Conservation (phyloP, 805 yeast genomes). For the Candida tammaniensis region DNA sequence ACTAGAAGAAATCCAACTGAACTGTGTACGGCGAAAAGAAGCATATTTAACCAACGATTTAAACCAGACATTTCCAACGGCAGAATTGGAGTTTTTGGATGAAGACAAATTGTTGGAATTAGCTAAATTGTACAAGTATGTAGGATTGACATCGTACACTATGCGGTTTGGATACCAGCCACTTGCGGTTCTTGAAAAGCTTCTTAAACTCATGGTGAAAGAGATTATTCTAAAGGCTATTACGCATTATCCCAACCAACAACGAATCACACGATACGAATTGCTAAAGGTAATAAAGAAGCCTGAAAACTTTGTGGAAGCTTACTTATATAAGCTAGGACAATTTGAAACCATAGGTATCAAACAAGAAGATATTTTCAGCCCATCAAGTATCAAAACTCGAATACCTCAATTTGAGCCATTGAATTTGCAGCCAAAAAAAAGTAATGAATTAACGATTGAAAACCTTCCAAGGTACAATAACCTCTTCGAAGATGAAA, state of each 20-base stretch:
- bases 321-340: constrained; percentile 4
- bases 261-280: neutral
- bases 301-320: constrained; percentile 1
- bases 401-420: constrained; percentile 1
- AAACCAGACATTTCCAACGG: constrained; percentile 1
- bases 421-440: neutral
- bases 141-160: neutral
- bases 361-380: constrained; percentile 1
- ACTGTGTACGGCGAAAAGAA: constrained; percentile 13
- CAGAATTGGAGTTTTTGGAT: constrained; percentile 1
- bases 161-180: neutral
- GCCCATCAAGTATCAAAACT: neutral
- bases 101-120: neutral
- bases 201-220: neutral
- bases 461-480: constrained; percentile 7
- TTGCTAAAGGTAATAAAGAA: neutral
- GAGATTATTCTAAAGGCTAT: constrained; percentile 2
- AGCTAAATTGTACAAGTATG: neutral
- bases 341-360: constrained; percentile 5
- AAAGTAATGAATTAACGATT: constrained; percentile 1
- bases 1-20: constrained; percentile 32
- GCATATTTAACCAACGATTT: constrained; percentile 9
- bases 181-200: neutral
- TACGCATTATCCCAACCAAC: too few relatives aligned
- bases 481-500: constrained; percentile 11